Evolutionary conservation across 2,329 filamentous ascomycete species (phyloP).

Genomic region (Venturiaceae sp.): DNA sequence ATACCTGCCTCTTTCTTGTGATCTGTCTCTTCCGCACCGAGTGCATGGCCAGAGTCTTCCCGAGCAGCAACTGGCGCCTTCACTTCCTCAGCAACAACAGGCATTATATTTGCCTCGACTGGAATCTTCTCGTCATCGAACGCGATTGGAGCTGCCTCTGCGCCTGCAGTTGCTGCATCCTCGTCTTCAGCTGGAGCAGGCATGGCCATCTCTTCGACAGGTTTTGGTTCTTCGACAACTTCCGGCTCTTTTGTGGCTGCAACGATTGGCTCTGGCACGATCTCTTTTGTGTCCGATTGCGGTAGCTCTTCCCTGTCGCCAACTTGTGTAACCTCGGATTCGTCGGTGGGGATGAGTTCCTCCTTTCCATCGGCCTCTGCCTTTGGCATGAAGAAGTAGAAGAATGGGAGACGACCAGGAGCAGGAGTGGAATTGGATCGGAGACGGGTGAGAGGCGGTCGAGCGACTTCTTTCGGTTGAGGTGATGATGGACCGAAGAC

Average conservation of each 20-base stretch:
- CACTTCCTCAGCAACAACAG: neutral
- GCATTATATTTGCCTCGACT: neutral
- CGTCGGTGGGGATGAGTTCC: neutral
- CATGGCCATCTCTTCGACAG: neutral
- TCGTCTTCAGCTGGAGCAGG: neutral
- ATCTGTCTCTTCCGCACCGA: neutral
- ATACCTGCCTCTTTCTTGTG: neutral
- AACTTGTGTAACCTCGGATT: neutral
- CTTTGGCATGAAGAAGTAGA: neutral
- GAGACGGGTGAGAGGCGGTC: conserved; percentile 1
- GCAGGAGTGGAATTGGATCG: conserved; percentile 7
- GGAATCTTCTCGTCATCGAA: neutral
- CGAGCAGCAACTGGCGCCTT: neutral
- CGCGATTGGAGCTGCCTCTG: neutral
- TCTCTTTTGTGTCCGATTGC: neutral
- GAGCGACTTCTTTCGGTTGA: neutral
- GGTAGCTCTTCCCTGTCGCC: neutral
- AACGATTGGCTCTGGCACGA: neutral
- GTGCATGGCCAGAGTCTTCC: neutral
- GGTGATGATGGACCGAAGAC: neutral
- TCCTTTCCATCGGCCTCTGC: neutral
- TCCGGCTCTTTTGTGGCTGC: neutral
- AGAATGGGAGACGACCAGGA: neutral
- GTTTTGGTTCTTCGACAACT: neutral
- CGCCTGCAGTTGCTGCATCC: neutral